These are phyloP conservation scores for Cystobasidium onofrii DNA, from an alignment of 768 basidiomycete species.

Conservation along the genomic window DNA sequence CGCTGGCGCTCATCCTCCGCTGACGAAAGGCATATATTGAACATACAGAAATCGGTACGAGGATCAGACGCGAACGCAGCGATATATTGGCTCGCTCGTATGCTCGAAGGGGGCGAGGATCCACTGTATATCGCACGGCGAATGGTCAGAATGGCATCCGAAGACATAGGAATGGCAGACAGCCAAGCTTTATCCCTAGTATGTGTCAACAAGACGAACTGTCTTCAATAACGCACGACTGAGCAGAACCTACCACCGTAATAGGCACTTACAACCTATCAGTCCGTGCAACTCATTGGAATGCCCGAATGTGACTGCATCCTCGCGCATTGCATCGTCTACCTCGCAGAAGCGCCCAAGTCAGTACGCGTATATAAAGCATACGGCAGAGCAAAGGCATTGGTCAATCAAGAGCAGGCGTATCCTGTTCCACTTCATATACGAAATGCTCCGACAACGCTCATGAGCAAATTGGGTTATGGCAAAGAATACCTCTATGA, in stretches of 20 bases:
- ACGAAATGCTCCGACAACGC: constrained; percentile 65
- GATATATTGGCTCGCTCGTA: constrained; percentile 73
- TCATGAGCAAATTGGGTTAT: constrained; percentile 65
- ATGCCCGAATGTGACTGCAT: constrained; percentile 74
- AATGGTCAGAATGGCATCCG: constrained; percentile 71
- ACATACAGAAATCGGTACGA: constrained; percentile 72
- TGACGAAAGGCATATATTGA: constrained; percentile 52
- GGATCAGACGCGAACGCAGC: constrained; percentile 70
- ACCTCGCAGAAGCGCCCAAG: constrained; percentile 74
- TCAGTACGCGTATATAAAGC: constrained; percentile 70
- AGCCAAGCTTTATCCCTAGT: constrained; percentile 66
- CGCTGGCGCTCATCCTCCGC: not conserved
- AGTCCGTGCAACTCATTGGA: constrained; percentile 48
- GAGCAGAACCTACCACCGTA: not conserved
- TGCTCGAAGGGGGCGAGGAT: constrained; percentile 49
- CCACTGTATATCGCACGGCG: constrained; percentile 62
- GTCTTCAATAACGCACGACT: not conserved
- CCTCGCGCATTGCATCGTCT: constrained; percentile 65
- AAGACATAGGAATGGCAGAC: constrained; percentile 77
- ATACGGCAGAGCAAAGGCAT: constrained; percentile 52
- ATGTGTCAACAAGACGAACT: constrained; percentile 37
- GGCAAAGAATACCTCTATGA: constrained; percentile 55
- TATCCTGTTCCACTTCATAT: constrained; percentile 62
- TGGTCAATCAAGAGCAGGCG: constrained; percentile 48
- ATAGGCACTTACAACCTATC: constrained; percentile 48